phyloP scores from a whole-genome alignment of 805 yeast species.

The Clavispora santaluciae region DNA sequence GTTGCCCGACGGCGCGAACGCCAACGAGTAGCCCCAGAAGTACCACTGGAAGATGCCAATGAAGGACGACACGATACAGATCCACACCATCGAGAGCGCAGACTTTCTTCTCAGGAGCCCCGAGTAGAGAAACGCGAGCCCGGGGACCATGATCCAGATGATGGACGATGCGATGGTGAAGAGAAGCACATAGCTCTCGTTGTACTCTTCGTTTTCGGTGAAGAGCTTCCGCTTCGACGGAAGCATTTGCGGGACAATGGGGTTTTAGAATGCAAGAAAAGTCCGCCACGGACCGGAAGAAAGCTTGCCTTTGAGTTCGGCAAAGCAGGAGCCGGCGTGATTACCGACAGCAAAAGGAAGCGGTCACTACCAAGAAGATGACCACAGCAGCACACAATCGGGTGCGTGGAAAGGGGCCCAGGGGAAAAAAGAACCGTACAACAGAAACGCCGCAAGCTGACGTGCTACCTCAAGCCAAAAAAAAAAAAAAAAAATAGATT shows the following conservation, averaged over 20 bases:
- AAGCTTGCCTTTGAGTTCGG: too few species aligned
- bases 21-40: slow-evolving; percentile 95
- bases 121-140: slow-evolving; percentile 85
- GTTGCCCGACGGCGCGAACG: slow-evolving; percentile 78
- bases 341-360: too few species aligned
- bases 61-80: slow-evolving; percentile 65
- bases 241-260: too few species aligned
- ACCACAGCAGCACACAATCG: too few species aligned
- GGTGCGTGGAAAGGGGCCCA: too few species aligned
- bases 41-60: slow-evolving; percentile 89
- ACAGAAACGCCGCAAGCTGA: too few species aligned
- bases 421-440: too few species aligned
- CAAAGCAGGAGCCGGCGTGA: too few species aligned
- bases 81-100: slow-evolving; percentile 84
- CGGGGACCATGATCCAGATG: slow-evolving; percentile 92
- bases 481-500: not conserved
- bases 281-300: too few species aligned
- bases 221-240: slow-evolving; percentile 30
- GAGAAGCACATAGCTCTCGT: slow-evolving; percentile 22
- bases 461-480: not conserved
- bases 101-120: slow-evolving; percentile 88
- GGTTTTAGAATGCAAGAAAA: too few species aligned
- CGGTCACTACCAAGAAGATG: too few species aligned
- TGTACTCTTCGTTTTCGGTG: slow-evolving; percentile 27
- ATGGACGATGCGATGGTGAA: slow-evolving; percentile 60